Conservation (phyloP, 345 rosid genomes). For the Viola odorata region DNA sequence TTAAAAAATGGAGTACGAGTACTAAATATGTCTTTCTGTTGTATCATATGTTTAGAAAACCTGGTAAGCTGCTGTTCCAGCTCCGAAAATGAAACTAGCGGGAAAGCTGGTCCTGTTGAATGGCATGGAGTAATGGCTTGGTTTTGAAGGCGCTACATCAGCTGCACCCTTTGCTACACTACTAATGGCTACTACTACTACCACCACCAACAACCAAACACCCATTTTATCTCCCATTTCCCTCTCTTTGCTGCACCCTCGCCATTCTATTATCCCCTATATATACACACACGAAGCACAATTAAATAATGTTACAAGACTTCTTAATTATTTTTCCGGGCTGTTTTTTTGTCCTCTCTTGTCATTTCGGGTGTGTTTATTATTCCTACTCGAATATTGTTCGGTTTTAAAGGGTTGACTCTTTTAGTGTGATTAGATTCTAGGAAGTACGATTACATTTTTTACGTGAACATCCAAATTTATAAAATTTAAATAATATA, state of each 20-base stretch:
- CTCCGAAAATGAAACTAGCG: constrained; percentile 17
- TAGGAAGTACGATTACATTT: no score
- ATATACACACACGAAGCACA: no score
- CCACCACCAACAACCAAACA: background rate
- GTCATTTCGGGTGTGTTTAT: no score
- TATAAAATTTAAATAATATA: no score
- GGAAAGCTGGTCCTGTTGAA: constrained; percentile 15
- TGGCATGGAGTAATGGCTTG: constrained; percentile 4
- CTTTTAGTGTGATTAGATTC: no score
- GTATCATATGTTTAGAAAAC: background rate
- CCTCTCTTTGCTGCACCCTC: background rate
- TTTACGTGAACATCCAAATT: no score
- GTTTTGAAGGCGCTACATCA: background rate
- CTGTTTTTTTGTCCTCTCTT: no score
- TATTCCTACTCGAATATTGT: no score
- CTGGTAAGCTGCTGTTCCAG: constrained; percentile 26
- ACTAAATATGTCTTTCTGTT: background rate
- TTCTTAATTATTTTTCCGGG: no score
- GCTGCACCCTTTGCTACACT: background rate
- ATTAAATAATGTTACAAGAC: no score
- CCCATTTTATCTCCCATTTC: background rate
- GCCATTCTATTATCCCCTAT: no score
- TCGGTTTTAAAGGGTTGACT: no score
- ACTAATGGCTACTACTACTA: background rate
- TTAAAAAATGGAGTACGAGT: background rate